Evolutionary conservation across 2,329 filamentous ascomycete genomes (phyloP).

Genomic region (Botryotinia globosa): DNA sequence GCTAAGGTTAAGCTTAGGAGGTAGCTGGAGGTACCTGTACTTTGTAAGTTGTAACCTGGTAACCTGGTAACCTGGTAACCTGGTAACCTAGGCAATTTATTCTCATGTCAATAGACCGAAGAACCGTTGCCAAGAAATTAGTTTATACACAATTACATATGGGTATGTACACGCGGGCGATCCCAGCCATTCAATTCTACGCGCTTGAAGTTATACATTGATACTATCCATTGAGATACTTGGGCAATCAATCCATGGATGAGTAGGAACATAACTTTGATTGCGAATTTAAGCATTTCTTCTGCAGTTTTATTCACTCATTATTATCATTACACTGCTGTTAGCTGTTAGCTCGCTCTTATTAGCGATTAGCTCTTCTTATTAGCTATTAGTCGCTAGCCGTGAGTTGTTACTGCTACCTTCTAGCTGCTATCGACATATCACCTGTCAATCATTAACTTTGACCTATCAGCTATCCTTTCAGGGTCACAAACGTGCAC

Average conservation of each 20-base stretch:
- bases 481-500: neutral
- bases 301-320: neutral
- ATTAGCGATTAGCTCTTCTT: neutral
- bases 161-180: neutral
- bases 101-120: neutral
- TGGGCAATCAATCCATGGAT: no score
- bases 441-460: neutral
- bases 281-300: neutral
- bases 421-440: neutral
- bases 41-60: no score
- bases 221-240: neutral
- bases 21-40: no score
- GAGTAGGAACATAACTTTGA: no score
- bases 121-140: constrained; percentile 14
- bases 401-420: neutral
- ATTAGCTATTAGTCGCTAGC: neutral
- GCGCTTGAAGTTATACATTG: neutral
- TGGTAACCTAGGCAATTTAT: neutral
- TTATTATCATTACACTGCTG: neutral
- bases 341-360: neutral
- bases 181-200: constrained; percentile 11
- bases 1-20: neutral
- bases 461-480: neutral
- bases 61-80: no score
- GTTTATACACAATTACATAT: neutral